These are phyloP conservation scores for Phialocephala sp. DNA, from an alignment of 2,329 filamentous ascomycete genomes.

Conservation along the genomic window DNA sequence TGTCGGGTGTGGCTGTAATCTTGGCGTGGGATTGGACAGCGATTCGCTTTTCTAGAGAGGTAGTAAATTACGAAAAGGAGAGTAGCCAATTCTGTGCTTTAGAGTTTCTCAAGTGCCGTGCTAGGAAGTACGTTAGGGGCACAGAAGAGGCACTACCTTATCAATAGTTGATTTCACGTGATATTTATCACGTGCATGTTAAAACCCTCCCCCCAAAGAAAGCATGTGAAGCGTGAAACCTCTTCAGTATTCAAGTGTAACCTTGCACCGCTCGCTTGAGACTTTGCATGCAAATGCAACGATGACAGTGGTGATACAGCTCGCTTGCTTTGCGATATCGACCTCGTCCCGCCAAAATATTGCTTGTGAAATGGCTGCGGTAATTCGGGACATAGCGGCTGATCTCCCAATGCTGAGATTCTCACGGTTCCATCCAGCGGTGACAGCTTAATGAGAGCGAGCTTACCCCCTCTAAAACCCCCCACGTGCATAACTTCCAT, in stretches of 20 bases:
- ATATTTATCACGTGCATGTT: neutral
- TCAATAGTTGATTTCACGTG: neutral
- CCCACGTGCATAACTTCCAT: conserved; percentile 16
- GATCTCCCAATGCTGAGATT: conserved; percentile 1
- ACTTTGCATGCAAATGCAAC: neutral
- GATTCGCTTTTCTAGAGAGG: neutral
- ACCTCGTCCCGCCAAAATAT: conserved; percentile 7
- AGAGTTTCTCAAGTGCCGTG: neutral
- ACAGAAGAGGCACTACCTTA: neutral
- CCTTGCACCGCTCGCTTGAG: neutral
- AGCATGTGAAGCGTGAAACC: neutral
- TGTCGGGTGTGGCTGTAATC: conserved; percentile 1
- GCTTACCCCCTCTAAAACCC: neutral
- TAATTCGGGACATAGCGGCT: conserved; percentile 11
- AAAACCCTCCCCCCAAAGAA: neutral
- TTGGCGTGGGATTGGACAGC: conserved; percentile 2
- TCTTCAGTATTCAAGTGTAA: neutral
- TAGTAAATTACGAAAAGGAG: neutral
- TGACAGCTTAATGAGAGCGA: neutral
- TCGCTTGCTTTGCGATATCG: neutral
- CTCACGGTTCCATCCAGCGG: neutral
- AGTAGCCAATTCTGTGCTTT: neutral
- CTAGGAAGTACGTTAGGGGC: neutral
- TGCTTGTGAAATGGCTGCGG: conserved; percentile 10
- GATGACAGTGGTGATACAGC: neutral